A percentile compares a stretch with the other conserved stretches of the same genome.
These are phyloP conservation scores for Arachnomyces sp. DNA, from an alignment of 2,329 filamentous ascomycete genomes.

Conservation along the genomic window DNA sequence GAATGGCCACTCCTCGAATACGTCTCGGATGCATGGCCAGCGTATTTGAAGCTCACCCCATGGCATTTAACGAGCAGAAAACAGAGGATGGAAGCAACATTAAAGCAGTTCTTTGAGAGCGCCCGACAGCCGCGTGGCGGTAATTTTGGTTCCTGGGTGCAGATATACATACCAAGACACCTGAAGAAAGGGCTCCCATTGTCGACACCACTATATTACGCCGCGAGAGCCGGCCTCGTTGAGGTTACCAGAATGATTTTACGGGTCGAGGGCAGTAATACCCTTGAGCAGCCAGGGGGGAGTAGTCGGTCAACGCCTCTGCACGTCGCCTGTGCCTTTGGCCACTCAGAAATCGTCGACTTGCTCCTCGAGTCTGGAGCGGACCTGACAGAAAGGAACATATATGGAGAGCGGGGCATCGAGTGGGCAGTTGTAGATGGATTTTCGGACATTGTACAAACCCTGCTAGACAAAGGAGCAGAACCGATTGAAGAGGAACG, in stretches of 20 bases:
- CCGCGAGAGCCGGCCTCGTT: too few relatives aligned
- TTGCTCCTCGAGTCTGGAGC: constrained; percentile 3
- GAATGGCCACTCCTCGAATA: constrained; percentile 1
- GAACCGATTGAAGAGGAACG: constrained; percentile 5
- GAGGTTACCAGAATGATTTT: not conserved
- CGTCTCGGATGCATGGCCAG: not conserved
- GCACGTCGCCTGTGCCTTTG: constrained; percentile 3
- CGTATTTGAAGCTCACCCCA: not conserved
- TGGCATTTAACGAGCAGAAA: too few relatives aligned
- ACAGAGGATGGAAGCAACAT: not conserved
- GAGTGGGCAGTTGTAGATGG: constrained; percentile 3
- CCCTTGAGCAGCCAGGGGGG: not conserved
- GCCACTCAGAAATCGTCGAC: not conserved
- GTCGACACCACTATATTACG: not conserved
- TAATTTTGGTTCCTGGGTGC: constrained; percentile 1
- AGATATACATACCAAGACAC: constrained; percentile 1
- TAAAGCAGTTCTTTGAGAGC: not conserved
- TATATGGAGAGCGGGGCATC: not conserved
- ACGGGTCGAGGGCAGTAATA: not conserved
- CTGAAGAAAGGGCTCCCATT: not conserved
- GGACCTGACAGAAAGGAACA: not conserved
- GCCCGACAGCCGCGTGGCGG: not conserved
- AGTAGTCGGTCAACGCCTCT: constrained; percentile 1
- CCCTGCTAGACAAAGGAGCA: constrained; percentile 5
- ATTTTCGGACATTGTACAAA: not conserved